Percentiles rank a stretch among this genome's conserved stretches.
These are phyloP conservation scores for Carex sylvatica DNA, from an alignment of 202 grass and related monocot species.

Conservation along the genomic window DNA sequence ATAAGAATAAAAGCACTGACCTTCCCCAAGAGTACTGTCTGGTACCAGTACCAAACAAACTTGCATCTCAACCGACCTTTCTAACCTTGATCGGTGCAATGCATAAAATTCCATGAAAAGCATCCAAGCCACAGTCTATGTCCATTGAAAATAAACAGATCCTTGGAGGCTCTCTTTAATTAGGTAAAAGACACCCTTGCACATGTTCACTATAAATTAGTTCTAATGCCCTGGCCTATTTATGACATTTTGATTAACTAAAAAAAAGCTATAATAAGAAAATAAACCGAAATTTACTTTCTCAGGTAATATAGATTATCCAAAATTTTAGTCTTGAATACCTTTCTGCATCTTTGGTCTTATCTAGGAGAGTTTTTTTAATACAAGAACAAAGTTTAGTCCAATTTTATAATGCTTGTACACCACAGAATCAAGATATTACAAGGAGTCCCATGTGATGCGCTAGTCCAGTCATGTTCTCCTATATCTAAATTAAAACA, in stretches of 20 bases:
- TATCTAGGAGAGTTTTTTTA: not conserved
- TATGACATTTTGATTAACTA: not conserved
- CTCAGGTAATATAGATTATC: not conserved
- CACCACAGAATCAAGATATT: not conserved
- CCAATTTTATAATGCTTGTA: not conserved
- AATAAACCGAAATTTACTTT: not conserved
- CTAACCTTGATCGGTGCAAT: not conserved
- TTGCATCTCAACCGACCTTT: not conserved
- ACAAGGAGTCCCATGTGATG: conserved; percentile 12
- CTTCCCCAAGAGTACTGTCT: not conserved
- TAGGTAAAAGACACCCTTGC: not conserved
- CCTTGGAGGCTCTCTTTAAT: not conserved
- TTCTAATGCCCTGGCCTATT: not conserved
- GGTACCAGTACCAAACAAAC: not conserved
- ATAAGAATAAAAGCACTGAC: not conserved
- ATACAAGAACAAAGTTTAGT: not conserved
- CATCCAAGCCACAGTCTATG: not conserved
- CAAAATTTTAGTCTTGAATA: not conserved
- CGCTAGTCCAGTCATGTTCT: not conserved
- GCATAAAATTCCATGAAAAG: not conserved
- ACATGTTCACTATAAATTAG: conserved; percentile 16
- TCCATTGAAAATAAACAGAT: not conserved
- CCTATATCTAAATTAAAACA: conserved; percentile 8
- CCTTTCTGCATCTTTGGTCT: not conserved
- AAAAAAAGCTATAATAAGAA: not conserved